Base-by-base conservation (phyloP, 805 yeast species). In the Saccharomyces mikatae region DNA sequence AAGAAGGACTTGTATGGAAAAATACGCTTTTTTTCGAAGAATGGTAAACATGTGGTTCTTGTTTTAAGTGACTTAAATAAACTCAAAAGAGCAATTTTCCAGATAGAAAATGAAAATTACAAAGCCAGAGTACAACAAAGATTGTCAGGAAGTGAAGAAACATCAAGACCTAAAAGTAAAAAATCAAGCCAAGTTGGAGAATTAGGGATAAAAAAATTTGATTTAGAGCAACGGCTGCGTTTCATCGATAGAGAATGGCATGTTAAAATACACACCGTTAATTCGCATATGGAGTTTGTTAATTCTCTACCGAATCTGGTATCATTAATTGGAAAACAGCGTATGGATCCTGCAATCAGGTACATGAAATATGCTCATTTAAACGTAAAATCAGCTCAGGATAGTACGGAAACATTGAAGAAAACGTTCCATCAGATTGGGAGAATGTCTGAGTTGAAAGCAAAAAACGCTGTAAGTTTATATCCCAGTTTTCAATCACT, bases 301-400 rank as follows among this genome's bases (percentile, higher is more conserved):
- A 49, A 87, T 3, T 82, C 88, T 82, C 62, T 84, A 14, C 77
- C 74, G 48, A 77, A 84, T 14, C 76, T 84, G 57, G 72, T 87
- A 0, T 79, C 82, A 59, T 75, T 89, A 0, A 74, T 85, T 6
- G 75, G 82, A 0, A 64, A 70, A 14, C 71, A 80, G 11, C 62
- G 81, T 30, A 80, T 80, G 66, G 89, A 84, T 62, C 80, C 80
- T 24, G 68, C 69, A 41, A 77, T 81, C 56, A 68, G 89, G 57
- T 79, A 81, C 62, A 73, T 75, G 54, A 78, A 78, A 41, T 74
- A 81, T 53, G 76, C 85, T 0, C 81, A 80, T 58, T 67, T 86
- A 8, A 83, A 84, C 4, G 71, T 83, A 10, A 77, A 74, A 61
- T 81, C 87, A 5, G 87, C 87, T 0, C 68, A 72, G 11, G 78